Evolutionary conservation across 495 filamentous ascomycete genomes (phyloP).

Genomic region (Alectoria sarmentosa): DNA sequence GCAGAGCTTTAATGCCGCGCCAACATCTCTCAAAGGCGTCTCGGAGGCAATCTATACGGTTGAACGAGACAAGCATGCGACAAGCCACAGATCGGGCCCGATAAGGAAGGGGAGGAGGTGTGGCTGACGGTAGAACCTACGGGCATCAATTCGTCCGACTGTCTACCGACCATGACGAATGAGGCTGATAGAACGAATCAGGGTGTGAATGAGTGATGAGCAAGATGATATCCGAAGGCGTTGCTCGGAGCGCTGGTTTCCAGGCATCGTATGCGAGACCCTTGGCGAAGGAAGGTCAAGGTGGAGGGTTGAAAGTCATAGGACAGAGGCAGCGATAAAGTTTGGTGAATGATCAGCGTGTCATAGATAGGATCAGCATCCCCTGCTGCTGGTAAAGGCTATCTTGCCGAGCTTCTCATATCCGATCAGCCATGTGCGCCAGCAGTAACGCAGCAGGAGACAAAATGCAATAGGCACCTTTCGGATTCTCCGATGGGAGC

Average conservation of each 20-base stretch:
- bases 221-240: slow-evolving; percentile 20
- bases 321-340: background rate
- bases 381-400: background rate
- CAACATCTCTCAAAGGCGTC: background rate
- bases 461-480: background rate
- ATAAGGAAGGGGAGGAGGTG: slow-evolving; percentile 17
- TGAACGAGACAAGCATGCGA: slow-evolving; percentile 21
- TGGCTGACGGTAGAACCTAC: slow-evolving; percentile 18
- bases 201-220: slow-evolving; percentile 19
- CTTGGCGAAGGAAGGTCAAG: background rate
- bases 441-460: background rate
- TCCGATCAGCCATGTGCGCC: background rate
- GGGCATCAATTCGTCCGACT: slow-evolving; percentile 17
- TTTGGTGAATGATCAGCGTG: background rate
- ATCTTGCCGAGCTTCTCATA: background rate
- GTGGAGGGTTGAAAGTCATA: background rate
- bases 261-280: slow-evolving; percentile 14
- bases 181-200: slow-evolving; percentile 18
- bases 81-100: slow-evolving; percentile 18
- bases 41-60: slow-evolving; percentile 3
- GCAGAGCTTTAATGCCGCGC: slow-evolving; percentile 10
- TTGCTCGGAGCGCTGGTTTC: slow-evolving; percentile 17
- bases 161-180: slow-evolving; percentile 20
- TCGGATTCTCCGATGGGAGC: slow-evolving; percentile 23
- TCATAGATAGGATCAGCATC: background rate